These are phyloP conservation scores for Tetrahymena borealis DNA, from an alignment of 73 alveolate genomes.

Conservation along the genomic window DNA sequence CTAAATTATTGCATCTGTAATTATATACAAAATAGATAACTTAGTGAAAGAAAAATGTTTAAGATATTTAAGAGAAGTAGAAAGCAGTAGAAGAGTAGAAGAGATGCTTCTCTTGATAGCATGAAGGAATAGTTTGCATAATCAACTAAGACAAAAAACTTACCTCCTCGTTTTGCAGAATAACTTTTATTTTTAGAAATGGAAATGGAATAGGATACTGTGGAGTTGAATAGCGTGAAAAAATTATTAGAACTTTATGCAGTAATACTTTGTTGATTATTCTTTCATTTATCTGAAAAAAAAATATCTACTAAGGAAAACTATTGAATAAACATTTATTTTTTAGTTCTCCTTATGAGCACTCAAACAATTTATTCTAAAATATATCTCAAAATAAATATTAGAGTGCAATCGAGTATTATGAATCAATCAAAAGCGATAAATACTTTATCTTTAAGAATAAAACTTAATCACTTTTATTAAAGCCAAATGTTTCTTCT, in stretches of 20 bases:
- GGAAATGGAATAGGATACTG: constrained; percentile 35
- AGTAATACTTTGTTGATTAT: not conserved
- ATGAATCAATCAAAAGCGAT: constrained; percentile 38
- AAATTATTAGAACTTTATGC: constrained; percentile 27
- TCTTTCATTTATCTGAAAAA: not conserved
- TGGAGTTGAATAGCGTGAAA: constrained; percentile 19
- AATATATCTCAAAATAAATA: not conserved
- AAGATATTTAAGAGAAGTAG: not conserved
- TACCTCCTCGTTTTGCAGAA: constrained; percentile 45
- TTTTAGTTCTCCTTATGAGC: not conserved
- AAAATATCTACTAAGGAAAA: not conserved
- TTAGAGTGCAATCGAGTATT: constrained; percentile 40
- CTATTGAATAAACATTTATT: not conserved
- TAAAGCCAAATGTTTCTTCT: constrained; percentile 14
- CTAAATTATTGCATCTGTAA: too few species aligned
- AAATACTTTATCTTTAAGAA: constrained; percentile 38
- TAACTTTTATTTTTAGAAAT: constrained; percentile 24
- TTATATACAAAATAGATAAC: too few species aligned
- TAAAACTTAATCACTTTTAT: constrained; percentile 17
- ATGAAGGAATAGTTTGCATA: not conserved
- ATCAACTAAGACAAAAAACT: constrained; percentile 1
- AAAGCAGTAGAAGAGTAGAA: not conserved
- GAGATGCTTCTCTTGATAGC: not conserved
- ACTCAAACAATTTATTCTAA: not conserved
- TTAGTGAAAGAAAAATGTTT: not conserved